Evolutionary conservation across 495 filamentous ascomycete genomes (phyloP).

Genomic region (Neurospora terricola): DNA sequence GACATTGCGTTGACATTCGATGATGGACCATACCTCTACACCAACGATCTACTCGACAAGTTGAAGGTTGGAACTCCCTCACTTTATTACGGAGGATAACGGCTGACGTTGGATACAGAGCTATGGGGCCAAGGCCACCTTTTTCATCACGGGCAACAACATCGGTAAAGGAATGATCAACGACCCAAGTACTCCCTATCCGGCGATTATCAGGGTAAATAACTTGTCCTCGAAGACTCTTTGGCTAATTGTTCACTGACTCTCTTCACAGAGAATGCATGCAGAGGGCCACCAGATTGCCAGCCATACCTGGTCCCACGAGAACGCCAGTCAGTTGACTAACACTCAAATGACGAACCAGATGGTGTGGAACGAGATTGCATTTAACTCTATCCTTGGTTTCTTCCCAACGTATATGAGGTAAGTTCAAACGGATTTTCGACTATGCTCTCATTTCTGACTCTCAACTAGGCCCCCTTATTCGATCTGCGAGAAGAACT

Average conservation of each 20-base stretch:
- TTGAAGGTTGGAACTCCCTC: constrained; percentile 30
- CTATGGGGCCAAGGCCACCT: constrained; percentile 62
- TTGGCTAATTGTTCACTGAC: constrained; percentile 11
- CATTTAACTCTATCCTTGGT: constrained; percentile 67
- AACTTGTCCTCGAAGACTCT: constrained; percentile 1
- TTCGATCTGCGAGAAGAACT: constrained; percentile 56
- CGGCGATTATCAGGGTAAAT: constrained; percentile 46
- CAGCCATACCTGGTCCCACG: constrained; percentile 80
- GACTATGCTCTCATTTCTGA: background rate
- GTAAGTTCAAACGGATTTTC: background rate
- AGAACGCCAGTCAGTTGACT: constrained; percentile 51
- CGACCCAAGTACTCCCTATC: constrained; percentile 44
- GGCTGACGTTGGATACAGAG: constrained; percentile 18
- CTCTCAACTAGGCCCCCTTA: constrained; percentile 51
- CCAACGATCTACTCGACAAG: constrained; percentile 56
- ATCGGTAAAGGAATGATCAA: constrained; percentile 64
- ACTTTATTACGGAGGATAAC: background rate
- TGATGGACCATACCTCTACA: constrained; percentile 66
- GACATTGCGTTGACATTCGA: constrained; percentile 70
- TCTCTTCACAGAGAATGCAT: constrained; percentile 41
- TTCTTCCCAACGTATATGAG: constrained; percentile 81
- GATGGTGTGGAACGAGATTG: constrained; percentile 71
- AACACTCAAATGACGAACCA: constrained; percentile 51
- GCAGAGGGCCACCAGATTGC: constrained; percentile 73
- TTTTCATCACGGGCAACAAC: constrained; percentile 72